Conservation (phyloP, 2,329 filamentous ascomycete species). For the Sporothrix brasiliensis region DNA sequence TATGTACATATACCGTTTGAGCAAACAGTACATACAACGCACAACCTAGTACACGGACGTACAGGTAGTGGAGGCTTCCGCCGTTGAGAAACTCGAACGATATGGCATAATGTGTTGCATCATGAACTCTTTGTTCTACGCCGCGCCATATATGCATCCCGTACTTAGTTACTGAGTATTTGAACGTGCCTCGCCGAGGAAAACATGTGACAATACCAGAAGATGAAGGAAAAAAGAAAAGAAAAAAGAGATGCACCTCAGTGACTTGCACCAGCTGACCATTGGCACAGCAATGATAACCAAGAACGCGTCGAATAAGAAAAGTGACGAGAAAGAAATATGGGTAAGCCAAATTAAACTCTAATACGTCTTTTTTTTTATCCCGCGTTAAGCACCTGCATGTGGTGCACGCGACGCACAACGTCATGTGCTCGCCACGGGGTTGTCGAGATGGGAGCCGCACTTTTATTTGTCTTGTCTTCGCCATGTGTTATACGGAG, state of each 20-base stretch:
- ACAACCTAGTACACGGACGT: too few relatives aligned
- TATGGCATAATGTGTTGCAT: too few relatives aligned
- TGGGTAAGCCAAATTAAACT: neutral
- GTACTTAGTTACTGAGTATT: conserved; percentile 6
- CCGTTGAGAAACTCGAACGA: neutral
- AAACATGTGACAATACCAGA: neutral
- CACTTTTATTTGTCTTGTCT: conserved; percentile 11
- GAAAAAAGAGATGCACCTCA: neutral
- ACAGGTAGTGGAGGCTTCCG: neutral
- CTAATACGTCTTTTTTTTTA: too few relatives aligned
- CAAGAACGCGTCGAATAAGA: neutral
- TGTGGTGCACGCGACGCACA: neutral
- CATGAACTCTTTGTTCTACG: neutral
- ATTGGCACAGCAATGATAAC: neutral
- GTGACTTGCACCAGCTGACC: neutral
- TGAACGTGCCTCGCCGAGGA: conserved; percentile 1
- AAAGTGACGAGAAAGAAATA: neutral
- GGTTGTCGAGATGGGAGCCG: neutral
- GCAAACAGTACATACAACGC: too few relatives aligned
- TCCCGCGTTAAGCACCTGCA: neutral
- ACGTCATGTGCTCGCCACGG: conserved; percentile 19
- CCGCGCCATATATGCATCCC: conserved; percentile 2
- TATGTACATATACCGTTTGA: too few relatives aligned
- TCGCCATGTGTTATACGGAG: neutral
- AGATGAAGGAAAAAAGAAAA: neutral